phyloP scores from a whole-genome alignment of 352 stramenopile species.

The Phytopythium montanum region DNA sequence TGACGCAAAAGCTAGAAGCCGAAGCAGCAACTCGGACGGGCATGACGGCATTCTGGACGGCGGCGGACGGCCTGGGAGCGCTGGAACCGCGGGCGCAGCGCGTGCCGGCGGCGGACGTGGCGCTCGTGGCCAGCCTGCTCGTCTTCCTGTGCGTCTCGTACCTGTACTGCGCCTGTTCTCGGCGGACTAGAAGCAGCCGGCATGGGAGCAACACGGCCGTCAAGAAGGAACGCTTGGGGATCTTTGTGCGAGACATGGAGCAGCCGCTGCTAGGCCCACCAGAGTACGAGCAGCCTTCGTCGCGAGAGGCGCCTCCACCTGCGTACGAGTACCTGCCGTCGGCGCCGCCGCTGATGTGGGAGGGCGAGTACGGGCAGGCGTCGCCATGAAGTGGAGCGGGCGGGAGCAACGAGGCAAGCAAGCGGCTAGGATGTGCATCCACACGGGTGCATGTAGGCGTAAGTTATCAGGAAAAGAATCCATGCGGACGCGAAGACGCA shows the following conservation, averaged over 20 bases:
- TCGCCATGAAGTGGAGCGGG: background rate
- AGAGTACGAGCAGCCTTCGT: constrained; percentile 33
- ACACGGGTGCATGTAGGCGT: background rate
- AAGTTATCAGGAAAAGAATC: constrained; percentile 5
- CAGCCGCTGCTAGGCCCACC: constrained; percentile 49
- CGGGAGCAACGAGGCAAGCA: background rate
- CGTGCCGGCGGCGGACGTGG: constrained; percentile 29
- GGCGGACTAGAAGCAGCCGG: constrained; percentile 10
- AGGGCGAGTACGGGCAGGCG: constrained; percentile 2
- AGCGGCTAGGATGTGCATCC: background rate
- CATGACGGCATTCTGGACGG: background rate
- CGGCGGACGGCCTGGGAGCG: background rate
- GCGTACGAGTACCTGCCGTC: constrained; percentile 62
- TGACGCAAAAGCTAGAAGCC: background rate
- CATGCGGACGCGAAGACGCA: background rate
- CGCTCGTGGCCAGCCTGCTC: constrained; percentile 36
- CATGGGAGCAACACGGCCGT: constrained; percentile 9
- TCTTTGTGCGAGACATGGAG: constrained; percentile 61
- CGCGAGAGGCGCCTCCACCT: constrained; percentile 31
- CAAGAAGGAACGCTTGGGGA: constrained; percentile 5
- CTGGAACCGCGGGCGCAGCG: constrained; percentile 7
- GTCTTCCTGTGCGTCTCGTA: constrained; percentile 49
- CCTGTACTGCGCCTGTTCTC: constrained; percentile 51
- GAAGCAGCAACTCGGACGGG: background rate
- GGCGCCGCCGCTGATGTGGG: constrained; percentile 39